These are phyloP conservation scores for Benincasa hispida DNA, from an alignment of 306 rosid species.

Conservation along the genomic window DNA sequence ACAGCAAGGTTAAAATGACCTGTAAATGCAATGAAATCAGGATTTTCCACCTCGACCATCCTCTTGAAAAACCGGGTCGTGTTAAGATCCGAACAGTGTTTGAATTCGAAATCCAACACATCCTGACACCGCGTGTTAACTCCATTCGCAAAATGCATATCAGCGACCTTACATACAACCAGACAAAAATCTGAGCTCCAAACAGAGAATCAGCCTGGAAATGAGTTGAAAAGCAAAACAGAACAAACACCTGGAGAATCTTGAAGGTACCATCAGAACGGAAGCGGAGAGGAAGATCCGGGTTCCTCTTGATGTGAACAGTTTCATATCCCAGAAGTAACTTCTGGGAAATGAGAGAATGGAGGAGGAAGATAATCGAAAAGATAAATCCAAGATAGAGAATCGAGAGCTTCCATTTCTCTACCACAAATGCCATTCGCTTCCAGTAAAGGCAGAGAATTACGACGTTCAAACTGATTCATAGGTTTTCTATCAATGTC, in stretches of 20 bases:
- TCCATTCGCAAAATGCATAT: slow-evolving; percentile 80
- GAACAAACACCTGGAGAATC: slow-evolving; percentile 51
- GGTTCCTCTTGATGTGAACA: slow-evolving; percentile 28
- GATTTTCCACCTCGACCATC: slow-evolving; percentile 46
- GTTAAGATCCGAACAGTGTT: slow-evolving; percentile 69
- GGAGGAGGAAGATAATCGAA: slow-evolving; percentile 21
- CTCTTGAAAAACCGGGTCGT: slow-evolving; percentile 54
- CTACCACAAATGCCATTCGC: slow-evolving; percentile 8
- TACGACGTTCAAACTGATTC: neutral
- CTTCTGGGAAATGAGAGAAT: slow-evolving; percentile 15
- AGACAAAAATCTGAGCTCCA: neutral
- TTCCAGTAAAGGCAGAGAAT: neutral
- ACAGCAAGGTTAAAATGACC: slow-evolving; percentile 17
- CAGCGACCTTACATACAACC: slow-evolving; percentile 50
- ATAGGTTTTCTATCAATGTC: neutral
- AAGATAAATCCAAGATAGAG: slow-evolving; percentile 25
- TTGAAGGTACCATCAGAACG: slow-evolving; percentile 78
- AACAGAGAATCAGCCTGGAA: neutral
- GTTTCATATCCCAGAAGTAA: slow-evolving; percentile 26
- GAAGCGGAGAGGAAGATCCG: slow-evolving; percentile 77
- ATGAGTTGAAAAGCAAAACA: neutral
- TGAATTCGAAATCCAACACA: slow-evolving; percentile 48
- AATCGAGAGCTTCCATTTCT: slow-evolving; percentile 28
- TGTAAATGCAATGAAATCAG: slow-evolving; percentile 82
- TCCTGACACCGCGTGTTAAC: slow-evolving; percentile 52